Percentiles rank a stretch among this genome's conserved stretches.
These are phyloP conservation scores for Hypholoma fasciculare DNA, from an alignment of 768 basidiomycete genomes.

Conservation along the genomic window DNA sequence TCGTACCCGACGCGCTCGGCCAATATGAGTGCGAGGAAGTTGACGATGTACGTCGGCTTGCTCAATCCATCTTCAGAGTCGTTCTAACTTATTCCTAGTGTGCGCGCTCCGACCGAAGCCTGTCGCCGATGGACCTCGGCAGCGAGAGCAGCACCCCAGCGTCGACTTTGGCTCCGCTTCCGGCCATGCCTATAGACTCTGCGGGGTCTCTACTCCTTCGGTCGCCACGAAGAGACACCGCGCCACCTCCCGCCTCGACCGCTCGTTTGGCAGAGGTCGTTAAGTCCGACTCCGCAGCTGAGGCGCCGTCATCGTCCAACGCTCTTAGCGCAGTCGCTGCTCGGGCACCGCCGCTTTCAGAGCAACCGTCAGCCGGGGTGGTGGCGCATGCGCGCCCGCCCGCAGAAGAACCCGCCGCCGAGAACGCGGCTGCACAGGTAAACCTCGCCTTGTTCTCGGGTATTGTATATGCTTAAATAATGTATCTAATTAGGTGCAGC, in stretches of 20 bases:
- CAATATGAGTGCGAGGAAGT: slow-evolving; percentile 13
- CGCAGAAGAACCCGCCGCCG: neutral
- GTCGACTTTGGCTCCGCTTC: slow-evolving; percentile 11
- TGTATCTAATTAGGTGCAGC: neutral
- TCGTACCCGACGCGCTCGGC: slow-evolving; percentile 13
- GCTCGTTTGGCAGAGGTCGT: neutral
- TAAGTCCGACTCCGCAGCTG: neutral
- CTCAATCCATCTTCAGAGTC: neutral
- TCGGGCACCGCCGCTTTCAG: neutral
- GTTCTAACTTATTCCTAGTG: slow-evolving; percentile 9
- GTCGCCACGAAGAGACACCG: neutral
- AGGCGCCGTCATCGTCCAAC: neutral
- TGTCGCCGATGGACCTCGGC: slow-evolving; percentile 65
- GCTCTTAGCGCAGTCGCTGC: neutral
- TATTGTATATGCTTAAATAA: neutral
- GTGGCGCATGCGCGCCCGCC: neutral
- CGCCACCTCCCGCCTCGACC: neutral
- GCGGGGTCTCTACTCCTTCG: neutral
- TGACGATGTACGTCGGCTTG: slow-evolving; percentile 15
- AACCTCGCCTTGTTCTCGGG: neutral
- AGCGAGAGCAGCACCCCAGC: slow-evolving; percentile 39
- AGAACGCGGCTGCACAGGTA: neutral
- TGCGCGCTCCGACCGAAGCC: slow-evolving; percentile 29
- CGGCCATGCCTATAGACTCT: neutral
- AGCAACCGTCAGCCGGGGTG: neutral